phyloP scores from a whole-genome alignment of 495 filamentous ascomycete genomes.

The Penicillium waksmanii region DNA sequence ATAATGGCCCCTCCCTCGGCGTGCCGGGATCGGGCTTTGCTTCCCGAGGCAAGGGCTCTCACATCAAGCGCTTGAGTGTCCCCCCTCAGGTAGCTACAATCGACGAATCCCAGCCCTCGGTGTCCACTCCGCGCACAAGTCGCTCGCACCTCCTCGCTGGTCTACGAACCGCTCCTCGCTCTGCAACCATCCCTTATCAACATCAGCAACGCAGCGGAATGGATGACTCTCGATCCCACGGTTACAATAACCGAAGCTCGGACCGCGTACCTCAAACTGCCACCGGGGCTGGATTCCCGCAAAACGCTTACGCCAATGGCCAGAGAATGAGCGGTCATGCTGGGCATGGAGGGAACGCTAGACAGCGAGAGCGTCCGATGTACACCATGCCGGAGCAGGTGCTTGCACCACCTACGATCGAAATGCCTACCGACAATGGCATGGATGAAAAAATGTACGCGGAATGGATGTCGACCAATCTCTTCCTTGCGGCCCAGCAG shows the following conservation, averaged over 20 bases:
- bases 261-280: slow-evolving; percentile 66
- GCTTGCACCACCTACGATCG: slow-evolving; percentile 78
- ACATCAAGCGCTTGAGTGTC: slow-evolving; percentile 81
- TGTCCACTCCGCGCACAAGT: slow-evolving; percentile 85
- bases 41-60: slow-evolving; percentile 77
- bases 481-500: slow-evolving; percentile 86
- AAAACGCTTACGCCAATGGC: slow-evolving; percentile 51
- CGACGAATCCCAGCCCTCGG: slow-evolving; percentile 60
- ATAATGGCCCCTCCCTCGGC: slow-evolving; percentile 66
- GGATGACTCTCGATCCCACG: slow-evolving; percentile 50
- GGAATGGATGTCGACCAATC: slow-evolving; percentile 80
- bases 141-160: slow-evolving; percentile 93
- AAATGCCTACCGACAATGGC: slow-evolving; percentile 63
- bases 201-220: slow-evolving; percentile 54
- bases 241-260: slow-evolving; percentile 37
- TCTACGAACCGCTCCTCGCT: slow-evolving; percentile 90
- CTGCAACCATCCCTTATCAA: slow-evolving; percentile 70
- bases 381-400: slow-evolving; percentile 81
- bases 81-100: slow-evolving; percentile 65
- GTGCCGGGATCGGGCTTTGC: slow-evolving; percentile 79
- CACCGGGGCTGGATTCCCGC: slow-evolving; percentile 60
- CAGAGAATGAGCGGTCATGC: slow-evolving; percentile 28
- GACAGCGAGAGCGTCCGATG: slow-evolving; percentile 55
- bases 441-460: slow-evolving; percentile 84
- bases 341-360: slow-evolving; percentile 16